phyloP scores from a whole-genome alignment of 2,329 filamentous ascomycete genomes.

The Arthroderma sp. region DNA sequence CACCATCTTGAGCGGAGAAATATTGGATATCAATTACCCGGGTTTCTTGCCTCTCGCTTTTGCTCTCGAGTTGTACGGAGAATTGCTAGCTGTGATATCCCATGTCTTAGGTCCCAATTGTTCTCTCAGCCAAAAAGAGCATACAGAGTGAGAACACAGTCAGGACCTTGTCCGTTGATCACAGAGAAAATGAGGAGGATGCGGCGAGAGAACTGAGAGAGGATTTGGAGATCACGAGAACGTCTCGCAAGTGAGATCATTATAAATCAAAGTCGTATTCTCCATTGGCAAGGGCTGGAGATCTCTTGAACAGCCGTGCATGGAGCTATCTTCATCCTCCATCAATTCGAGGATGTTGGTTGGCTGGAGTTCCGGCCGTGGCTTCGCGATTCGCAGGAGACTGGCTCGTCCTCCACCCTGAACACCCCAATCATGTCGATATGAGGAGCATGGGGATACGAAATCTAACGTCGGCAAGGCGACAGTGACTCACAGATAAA shows the following conservation, averaged over 20 bases:
- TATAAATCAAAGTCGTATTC: not conserved
- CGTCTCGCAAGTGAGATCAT: not conserved
- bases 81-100: not conserved
- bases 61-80: not conserved
- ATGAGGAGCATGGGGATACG: no score
- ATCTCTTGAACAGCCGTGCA: not conserved
- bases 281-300: not conserved
- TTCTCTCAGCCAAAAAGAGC: not conserved
- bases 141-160: no score
- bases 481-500: no score
- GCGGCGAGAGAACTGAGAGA: not conserved
- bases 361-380: not conserved
- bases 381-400: not conserved
- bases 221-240: not conserved
- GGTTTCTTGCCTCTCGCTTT: not conserved
- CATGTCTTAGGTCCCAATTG: not conserved
- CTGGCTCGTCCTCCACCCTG: not conserved
- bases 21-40: no score
- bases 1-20: not conserved
- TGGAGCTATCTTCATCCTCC: not conserved
- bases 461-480: no score
- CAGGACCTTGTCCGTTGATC: no score
- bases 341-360: not conserved
- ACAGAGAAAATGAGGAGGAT: not conserved
- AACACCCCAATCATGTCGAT: no score